Base-by-base conservation (phyloP, 306 rosid species). In the Acacia acuminata region DNA sequence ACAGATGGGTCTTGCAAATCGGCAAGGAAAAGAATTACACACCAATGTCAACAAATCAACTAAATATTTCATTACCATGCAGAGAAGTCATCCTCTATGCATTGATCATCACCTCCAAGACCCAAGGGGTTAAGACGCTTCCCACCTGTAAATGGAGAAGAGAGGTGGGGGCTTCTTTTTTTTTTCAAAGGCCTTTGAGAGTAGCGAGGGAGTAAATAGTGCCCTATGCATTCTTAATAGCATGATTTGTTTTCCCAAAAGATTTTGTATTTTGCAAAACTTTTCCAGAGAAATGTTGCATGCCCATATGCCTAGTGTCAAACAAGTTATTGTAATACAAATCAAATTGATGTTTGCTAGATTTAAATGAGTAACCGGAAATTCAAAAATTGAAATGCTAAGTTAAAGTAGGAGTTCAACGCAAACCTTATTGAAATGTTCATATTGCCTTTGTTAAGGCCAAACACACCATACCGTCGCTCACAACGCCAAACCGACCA, bases 361-460 rank as follows among this genome's bases (percentile, higher is more conserved):
- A 78, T 78, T 58, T 4, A 42, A 84, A 53, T 53, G 64, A 45
- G 15, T 15, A n/a, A 71, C 38, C 30, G 48, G 66, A 53, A 8
- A 73, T 32, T 75, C 66, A 68, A 77, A 70, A 15, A 73, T 72
- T 47, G 74, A 5, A 72, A 75, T 40, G 64, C 77, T 64, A 76
- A 42, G 79, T 76, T 22, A 71, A 50, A 55, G 42, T 27, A 85
- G 15, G 63, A 55, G 56, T 32, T 24, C 69, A 68, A 80, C 24
- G 73, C 87, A 83, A 79, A 94, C 99, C 98, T 96, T 96, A 34
- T 96, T 96, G 87, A 96, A 96, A 88, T 96, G 98, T 86, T 96
- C 99, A 58, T 96, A 96, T 87, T 96, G 99, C 84, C 99, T 87
- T 96, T 96, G 51, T 98, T 98, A 0, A 96, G 97, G 82, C 99